Evolutionary conservation across 225 moss, liverwort and hornwort species (phyloP).

Genomic region (Asterella californica): DNA sequence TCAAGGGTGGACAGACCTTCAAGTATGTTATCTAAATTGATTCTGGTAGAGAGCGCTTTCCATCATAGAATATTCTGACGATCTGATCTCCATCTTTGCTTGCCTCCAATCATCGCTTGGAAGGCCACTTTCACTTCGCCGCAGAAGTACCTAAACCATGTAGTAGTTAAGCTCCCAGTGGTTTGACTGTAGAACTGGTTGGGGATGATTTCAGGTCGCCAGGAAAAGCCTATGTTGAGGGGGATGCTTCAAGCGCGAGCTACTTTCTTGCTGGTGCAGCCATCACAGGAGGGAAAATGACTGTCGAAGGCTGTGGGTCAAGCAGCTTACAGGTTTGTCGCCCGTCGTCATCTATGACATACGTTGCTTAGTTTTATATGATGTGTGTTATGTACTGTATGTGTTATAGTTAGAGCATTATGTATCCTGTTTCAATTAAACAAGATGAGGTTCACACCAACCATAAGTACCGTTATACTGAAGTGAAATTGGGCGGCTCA

Average conservation of each 20-base stretch:
- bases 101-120: not conserved
- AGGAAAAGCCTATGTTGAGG: slow-evolving; percentile 85
- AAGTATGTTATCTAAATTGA: slow-evolving; percentile 36
- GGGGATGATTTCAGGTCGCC: slow-evolving; percentile 57
- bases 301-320: slow-evolving; percentile 91
- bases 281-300: slow-evolving; percentile 80
- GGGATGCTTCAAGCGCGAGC: slow-evolving; percentile 98
- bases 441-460: not conserved
- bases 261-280: slow-evolving; percentile 99
- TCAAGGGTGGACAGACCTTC: slow-evolving; percentile 88
- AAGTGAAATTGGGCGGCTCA: not conserved
- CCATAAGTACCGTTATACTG: not conserved
- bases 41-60: too few species aligned
- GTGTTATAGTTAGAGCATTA: not conserved
- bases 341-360: not conserved
- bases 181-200: not conserved
- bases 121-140: not conserved
- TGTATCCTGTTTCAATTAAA: not conserved
- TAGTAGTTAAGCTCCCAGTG: not conserved
- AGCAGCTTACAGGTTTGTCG: slow-evolving; percentile 76
- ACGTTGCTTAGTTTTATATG: too few species aligned
- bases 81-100: not conserved
- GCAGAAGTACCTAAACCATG: not conserved
- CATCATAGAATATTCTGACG: not conserved
- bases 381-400: not conserved